Evolutionary conservation across 1,284 basidiomycete species (phyloP), one percentile per base, ranked within the genome.

Genomic region (Malassezia slooffiae): DNA sequence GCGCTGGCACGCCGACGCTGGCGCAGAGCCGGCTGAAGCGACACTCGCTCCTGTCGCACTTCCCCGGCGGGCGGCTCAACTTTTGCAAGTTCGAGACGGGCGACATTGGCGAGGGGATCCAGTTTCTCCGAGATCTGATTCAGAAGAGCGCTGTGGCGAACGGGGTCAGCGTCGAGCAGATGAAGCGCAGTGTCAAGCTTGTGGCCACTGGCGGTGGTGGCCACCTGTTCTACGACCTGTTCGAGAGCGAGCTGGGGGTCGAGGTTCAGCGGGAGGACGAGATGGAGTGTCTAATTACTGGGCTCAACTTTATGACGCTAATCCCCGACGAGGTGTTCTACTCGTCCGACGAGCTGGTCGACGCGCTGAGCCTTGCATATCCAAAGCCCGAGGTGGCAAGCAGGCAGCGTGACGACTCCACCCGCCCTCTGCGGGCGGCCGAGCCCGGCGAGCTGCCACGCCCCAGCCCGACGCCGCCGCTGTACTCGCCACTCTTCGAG

Each of bases 281-380:
- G 75, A 97, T 99, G 93, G 88, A 86, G 72, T 96, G 91, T 66
- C 73, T 97, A 61, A 97, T 97, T 55, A 84, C 90, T 55, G 93
- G 93, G 13, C 76, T 99, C 63, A 87, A 89, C 71, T 99, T 99
- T 72, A 85, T 96, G 71, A 83, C 85, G 22, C 80, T 87, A 66
- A 93, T 99, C 49, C 91, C 91, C 23, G 83, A 93, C 72, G 93
- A 99, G 72, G 90, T 90, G 24, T 99, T 96, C 72, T 96, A 83
- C 77, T 97, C 95, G 74, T 93, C 89, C 34, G 93, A 99, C 72
- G 85, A 95, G 72, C 80, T 96, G 56, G 90, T 96, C 5, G 50
- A 55, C 26, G 58, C 54, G 3, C 41, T 66, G 11, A 53, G 58
- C 43, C 46, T 44, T 20, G 52, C 55, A 19, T 45, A 58, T 5